Percentiles rank a stretch among this genome's conserved stretches.
phyloP scores from a whole-genome alignment of 2,329 filamentous ascomycete genomes.

The Bisporella sp. region DNA sequence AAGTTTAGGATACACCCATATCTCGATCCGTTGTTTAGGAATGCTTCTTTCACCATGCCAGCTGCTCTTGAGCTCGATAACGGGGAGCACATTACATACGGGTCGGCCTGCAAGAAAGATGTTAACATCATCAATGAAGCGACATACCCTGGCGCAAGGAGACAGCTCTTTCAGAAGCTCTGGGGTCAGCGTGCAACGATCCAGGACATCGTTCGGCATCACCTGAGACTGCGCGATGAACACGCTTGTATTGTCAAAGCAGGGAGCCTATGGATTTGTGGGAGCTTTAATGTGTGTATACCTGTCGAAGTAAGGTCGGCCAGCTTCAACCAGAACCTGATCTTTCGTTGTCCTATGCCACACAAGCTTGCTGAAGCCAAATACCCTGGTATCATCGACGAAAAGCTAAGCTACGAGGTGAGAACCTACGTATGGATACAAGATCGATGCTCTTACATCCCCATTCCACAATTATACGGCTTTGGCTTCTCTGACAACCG shows the following conservation, averaged over 20 bases:
- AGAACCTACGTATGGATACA: too few relatives aligned
- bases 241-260: conserved; percentile 18
- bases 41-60: conserved; percentile 6
- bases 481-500: too few relatives aligned
- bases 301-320: conserved; percentile 23
- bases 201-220: conserved; percentile 17
- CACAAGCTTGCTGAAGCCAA: conserved; percentile 3
- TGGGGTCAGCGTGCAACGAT: conserved; percentile 12
- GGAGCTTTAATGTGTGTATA: conserved; percentile 32
- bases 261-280: conserved; percentile 24
- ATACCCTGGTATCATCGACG: too few relatives aligned
- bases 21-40: not conserved
- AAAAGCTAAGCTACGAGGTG: too few relatives aligned
- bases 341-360: conserved; percentile 22
- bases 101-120: conserved; percentile 9
- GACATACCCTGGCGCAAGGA: conserved; percentile 2
- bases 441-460: too few relatives aligned
- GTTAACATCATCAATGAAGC: conserved; percentile 9
- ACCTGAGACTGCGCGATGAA: conserved; percentile 19
- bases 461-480: too few relatives aligned
- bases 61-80: conserved; percentile 4
- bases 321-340: conserved; percentile 18
- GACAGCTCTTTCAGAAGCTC: conserved; percentile 15
- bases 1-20: not conserved
- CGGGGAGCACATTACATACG: conserved; percentile 5